These are phyloP conservation scores for Blastocystis sp. DNA, from an alignment of 352 stramenopile genomes.

Conservation along the genomic window DNA sequence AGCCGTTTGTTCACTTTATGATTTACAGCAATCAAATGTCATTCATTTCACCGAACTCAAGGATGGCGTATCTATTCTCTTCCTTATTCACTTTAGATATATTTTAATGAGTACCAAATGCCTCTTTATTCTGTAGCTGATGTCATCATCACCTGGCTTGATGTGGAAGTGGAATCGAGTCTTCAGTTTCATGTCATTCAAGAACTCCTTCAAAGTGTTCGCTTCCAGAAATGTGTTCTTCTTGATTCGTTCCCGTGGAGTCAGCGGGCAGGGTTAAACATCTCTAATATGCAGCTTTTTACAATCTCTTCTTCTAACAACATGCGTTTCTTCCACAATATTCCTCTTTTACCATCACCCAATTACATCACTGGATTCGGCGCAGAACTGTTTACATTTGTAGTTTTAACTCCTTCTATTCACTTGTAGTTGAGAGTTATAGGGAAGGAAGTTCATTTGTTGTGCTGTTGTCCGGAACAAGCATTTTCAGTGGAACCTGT, in stretches of 20 bases:
- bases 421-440: neutral
- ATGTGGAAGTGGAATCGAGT: neutral
- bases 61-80: neutral
- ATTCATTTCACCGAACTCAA: neutral
- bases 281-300: neutral
- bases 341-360: neutral
- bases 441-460: neutral
- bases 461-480: slow-evolving; percentile 7
- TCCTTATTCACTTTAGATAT: neutral
- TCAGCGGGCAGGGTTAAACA: neutral
- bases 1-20: neutral
- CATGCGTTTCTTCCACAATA: neutral
- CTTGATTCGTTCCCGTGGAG: neutral
- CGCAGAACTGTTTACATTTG: neutral
- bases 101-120: neutral
- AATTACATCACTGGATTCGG: neutral
- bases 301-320: neutral
- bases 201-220: neutral
- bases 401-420: neutral
- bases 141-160: neutral
- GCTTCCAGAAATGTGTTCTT: neutral
- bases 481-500: neutral
- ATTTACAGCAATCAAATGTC: neutral
- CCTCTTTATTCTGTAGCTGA: neutral
- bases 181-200: neutral